Percentiles rank a stretch among this genome's conserved stretches.
Conservation (phyloP, 768 basidiomycete species). For the Dendrothele bispora region DNA sequence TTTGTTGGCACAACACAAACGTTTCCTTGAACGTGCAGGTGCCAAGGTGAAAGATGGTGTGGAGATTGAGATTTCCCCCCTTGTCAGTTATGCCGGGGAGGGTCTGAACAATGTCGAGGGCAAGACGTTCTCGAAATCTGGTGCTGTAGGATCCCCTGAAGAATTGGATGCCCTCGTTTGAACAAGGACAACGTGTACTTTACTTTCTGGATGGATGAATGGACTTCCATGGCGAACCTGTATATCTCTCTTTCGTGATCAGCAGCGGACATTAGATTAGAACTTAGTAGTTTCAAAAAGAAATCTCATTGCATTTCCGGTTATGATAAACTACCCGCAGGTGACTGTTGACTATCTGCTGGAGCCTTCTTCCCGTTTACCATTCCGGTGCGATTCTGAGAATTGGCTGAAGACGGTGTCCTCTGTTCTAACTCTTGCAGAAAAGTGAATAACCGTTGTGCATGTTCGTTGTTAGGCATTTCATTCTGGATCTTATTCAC, state of each 20-base stretch:
- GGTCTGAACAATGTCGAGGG: conserved; percentile 80
- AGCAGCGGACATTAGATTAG: too few species aligned
- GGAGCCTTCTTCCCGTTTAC: conserved; percentile 9
- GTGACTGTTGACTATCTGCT: conserved; percentile 9
- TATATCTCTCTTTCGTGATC: too few species aligned
- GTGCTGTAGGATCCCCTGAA: conserved; percentile 61
- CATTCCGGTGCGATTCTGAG: conserved; percentile 1
- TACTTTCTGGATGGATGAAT: background rate
- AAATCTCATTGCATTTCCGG: conserved; percentile 5
- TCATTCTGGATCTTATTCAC: conserved; percentile 17
- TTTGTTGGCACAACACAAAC: conserved; percentile 81
- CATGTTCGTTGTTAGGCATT: conserved; percentile 81
- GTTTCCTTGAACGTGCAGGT: conserved; percentile 81
- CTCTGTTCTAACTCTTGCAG: conserved; percentile 81
- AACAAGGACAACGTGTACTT: conserved; percentile 13
- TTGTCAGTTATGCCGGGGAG: conserved; percentile 90
- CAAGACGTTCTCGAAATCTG: conserved; percentile 74
- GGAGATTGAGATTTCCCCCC: conserved; percentile 89
- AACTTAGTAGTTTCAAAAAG: background rate
- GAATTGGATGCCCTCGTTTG: conserved; percentile 72
- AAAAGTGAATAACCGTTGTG: conserved; percentile 77
- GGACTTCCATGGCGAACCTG: too few species aligned
- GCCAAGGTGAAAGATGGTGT: conserved; percentile 69
- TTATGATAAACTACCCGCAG: conserved; percentile 43
- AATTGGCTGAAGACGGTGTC: conserved; percentile 36